Evolutionary conservation across 2,329 filamentous ascomycete species (phyloP).

Genomic region (Phyllosticta capitalensis): DNA sequence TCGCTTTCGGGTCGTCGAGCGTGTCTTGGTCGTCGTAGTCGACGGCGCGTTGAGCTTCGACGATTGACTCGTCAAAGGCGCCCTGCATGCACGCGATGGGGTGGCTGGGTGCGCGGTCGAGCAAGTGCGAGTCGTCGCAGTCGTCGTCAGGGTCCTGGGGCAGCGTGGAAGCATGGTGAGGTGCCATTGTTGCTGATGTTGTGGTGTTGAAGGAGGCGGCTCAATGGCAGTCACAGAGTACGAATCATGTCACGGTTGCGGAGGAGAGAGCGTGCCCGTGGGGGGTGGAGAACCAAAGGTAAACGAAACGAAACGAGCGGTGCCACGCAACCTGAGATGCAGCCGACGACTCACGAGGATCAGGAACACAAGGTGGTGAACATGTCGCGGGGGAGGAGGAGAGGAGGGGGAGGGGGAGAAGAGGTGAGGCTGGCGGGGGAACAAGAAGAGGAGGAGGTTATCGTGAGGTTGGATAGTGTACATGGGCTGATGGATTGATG

Average conservation of each 20-base stretch:
- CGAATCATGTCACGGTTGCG: not conserved
- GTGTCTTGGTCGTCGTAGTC: constrained; percentile 31
- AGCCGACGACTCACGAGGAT: not conserved
- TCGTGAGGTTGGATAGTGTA: not conserved
- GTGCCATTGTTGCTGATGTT: not conserved
- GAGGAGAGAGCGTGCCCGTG: not conserved
- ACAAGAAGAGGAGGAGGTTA: not conserved
- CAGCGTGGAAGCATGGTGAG: constrained; percentile 1
- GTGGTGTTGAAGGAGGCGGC: not conserved
- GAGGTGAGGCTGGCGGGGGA: not conserved
- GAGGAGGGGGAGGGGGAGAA: not conserved
- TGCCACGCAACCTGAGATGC: not conserved
- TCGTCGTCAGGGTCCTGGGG: constrained; percentile 9
- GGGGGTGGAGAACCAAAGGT: not conserved
- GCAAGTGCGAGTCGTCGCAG: constrained; percentile 7
- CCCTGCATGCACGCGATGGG: constrained; percentile 69
- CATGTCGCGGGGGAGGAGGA: not conserved
- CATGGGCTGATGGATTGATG: not conserved
- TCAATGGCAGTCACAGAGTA: not conserved
- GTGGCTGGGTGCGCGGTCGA: constrained; percentile 42
- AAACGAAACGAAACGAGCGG: not conserved
- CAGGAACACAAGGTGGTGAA: not conserved
- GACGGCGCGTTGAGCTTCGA: constrained; percentile 51
- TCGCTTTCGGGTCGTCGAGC: constrained; percentile 45
- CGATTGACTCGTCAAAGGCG: constrained; percentile 73